Evolutionary conservation across 345 rosid genomes (phyloP).

Genomic region (Brassica carinata): DNA sequence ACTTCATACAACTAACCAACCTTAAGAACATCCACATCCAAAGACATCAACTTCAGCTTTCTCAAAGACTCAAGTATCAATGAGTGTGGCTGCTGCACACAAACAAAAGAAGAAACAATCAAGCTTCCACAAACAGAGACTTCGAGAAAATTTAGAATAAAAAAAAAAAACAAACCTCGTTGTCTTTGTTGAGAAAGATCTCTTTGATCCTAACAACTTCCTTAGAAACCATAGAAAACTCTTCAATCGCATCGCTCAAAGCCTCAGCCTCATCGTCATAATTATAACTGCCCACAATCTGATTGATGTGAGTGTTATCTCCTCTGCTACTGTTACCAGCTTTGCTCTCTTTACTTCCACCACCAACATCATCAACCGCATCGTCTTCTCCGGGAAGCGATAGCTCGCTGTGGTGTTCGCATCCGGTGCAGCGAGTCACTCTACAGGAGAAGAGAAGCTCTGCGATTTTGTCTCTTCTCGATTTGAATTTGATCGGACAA

Average conservation of each 20-base stretch:
- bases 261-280: constrained; percentile 78
- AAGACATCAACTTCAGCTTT: constrained; percentile 73
- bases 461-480: constrained; percentile 73
- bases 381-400: constrained; percentile 47
- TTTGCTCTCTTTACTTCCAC: constrained; percentile 65
- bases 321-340: constrained; percentile 58
- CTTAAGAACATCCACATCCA: constrained; percentile 78
- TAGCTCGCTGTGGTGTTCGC: constrained; percentile 56
- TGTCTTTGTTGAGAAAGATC: constrained; percentile 51
- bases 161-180: constrained; percentile 78
- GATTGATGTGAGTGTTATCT: constrained; percentile 47
- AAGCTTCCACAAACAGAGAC: not conserved
- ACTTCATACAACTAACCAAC: constrained; percentile 44
- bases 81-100: constrained; percentile 82
- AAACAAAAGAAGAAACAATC: not conserved
- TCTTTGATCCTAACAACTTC: constrained; percentile 84
- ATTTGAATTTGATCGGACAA: constrained; percentile 71
- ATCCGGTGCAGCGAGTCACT: constrained; percentile 62
- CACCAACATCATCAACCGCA: too few relatives aligned
- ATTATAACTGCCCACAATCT: constrained; percentile 46
- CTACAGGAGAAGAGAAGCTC: constrained; percentile 69
- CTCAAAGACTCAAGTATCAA: constrained; percentile 70
- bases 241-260: constrained; percentile 85
- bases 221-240: constrained; percentile 54
- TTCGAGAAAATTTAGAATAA: not conserved